Evolutionary conservation across 2,329 filamentous ascomycete genomes (phyloP).

Genomic region (Trichoderma sp.): DNA sequence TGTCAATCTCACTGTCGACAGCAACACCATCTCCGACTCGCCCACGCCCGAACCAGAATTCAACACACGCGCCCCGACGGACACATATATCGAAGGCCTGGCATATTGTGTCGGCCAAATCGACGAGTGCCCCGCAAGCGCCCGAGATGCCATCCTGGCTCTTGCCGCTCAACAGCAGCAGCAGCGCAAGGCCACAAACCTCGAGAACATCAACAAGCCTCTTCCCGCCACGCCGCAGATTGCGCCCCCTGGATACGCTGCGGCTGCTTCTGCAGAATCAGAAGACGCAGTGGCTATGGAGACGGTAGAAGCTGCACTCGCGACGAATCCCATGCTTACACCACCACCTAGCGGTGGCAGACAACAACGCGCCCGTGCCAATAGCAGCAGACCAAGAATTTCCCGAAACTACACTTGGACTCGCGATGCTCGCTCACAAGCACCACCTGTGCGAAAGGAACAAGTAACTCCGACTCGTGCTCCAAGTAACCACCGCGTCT

Average conservation of each 20-base stretch:
- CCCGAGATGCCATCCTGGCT: slow-evolving; percentile 30
- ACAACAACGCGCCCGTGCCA: not conserved
- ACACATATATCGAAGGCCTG: slow-evolving; percentile 29
- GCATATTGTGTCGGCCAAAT: slow-evolving; percentile 37
- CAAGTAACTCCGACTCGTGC: not conserved
- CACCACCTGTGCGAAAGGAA: not conserved
- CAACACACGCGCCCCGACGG: not conserved
- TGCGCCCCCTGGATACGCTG: slow-evolving; percentile 25
- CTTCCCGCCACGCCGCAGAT: slow-evolving; percentile 33
- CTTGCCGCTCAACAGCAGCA: slow-evolving; percentile 25
- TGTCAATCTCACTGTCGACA: slow-evolving; percentile 17
- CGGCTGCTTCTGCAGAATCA: not conserved
- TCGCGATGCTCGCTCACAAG: not conserved
- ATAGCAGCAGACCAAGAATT: not conserved
- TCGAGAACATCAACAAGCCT: slow-evolving; percentile 28
- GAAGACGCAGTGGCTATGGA: not conserved
- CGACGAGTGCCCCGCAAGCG: slow-evolving; percentile 28
- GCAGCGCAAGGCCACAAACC: slow-evolving; percentile 4
- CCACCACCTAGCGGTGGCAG: not conserved
- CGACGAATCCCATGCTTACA: not conserved
- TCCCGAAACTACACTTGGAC: not conserved
- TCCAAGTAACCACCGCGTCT: not conserved
- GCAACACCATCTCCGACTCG: not conserved
- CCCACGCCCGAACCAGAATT: not conserved
- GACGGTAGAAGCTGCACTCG: not conserved